These are phyloP conservation scores for Nasturtium officinale DNA, from an alignment of 345 rosid genomes.

Conservation along the genomic window DNA sequence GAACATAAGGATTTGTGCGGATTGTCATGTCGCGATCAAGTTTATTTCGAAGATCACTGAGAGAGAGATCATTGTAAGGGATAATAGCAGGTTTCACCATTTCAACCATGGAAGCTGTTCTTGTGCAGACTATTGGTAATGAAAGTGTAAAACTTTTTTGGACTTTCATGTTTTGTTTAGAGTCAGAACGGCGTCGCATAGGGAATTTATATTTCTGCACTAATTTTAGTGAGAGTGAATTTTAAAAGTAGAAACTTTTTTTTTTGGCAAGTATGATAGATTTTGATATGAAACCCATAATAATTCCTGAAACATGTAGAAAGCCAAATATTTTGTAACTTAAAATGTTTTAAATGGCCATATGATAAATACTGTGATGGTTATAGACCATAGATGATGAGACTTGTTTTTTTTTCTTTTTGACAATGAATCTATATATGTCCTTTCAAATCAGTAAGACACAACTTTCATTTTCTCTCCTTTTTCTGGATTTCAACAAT, in stretches of 20 bases:
- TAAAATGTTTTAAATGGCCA: neutral
- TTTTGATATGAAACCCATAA: neutral
- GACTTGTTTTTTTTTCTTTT: no score
- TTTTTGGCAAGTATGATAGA: neutral
- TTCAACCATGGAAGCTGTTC: conserved; percentile 70
- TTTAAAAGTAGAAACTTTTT: no score
- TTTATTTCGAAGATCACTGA: conserved; percentile 60
- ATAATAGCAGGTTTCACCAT: conserved; percentile 79
- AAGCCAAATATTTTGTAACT: no score
- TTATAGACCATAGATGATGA: neutral
- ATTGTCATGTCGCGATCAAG: conserved; percentile 72
- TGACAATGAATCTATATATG: neutral
- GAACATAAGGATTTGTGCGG: conserved; percentile 64
- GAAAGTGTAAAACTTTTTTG: neutral
- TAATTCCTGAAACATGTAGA: neutral
- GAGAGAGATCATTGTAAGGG: conserved; percentile 75
- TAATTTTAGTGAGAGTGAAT: neutral
- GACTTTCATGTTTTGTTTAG: neutral
- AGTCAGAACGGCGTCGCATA: neutral
- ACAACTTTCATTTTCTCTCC: neutral
- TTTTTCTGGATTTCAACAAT: neutral
- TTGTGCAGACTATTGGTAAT: conserved; percentile 80
- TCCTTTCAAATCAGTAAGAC: neutral
- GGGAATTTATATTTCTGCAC: neutral
- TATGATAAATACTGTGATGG: neutral